phyloP scores from a whole-genome alignment of 2,329 filamentous ascomycete genomes.

The Fusarium keratoplasticum region DNA sequence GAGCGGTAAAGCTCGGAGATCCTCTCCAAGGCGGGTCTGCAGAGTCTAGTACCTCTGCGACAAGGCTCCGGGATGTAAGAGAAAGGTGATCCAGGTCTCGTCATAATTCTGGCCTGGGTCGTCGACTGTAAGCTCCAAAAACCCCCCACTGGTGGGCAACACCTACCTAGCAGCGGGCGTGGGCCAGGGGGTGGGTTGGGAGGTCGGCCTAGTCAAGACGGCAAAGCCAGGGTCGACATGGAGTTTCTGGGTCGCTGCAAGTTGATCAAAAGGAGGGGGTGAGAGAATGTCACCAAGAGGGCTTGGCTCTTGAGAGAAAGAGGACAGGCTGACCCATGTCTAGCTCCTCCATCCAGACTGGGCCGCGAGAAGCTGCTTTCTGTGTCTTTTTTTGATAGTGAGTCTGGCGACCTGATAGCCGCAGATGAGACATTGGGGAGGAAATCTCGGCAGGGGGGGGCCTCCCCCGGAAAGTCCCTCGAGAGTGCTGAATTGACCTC shows the following conservation, averaged over 20 bases:
- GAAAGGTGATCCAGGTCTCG: slow-evolving; percentile 44
- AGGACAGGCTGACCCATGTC: slow-evolving; percentile 38
- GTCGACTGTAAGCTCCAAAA: slow-evolving; percentile 35
- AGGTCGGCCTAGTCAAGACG: slow-evolving; percentile 32
- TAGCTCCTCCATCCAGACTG: slow-evolving; percentile 31
- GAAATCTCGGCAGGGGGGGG: slow-evolving; percentile 26
- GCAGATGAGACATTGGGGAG: slow-evolving; percentile 40
- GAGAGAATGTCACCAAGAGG: slow-evolving; percentile 34
- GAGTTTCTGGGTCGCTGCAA: slow-evolving; percentile 37
- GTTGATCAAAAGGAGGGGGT: slow-evolving; percentile 44
- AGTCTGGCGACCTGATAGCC: slow-evolving; percentile 28
- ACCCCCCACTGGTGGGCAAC: slow-evolving; percentile 34
- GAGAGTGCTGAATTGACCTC: slow-evolving; percentile 22
- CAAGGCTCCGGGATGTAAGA: slow-evolving; percentile 41
- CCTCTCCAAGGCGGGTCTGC: slow-evolving; percentile 41
- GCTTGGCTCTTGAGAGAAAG: slow-evolving; percentile 31
- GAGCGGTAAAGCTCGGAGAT: slow-evolving; percentile 47
- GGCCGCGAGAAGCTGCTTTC: slow-evolving; percentile 30
- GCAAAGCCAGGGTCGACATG: slow-evolving; percentile 37
- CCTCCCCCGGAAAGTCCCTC: slow-evolving; percentile 16
- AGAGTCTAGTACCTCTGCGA: slow-evolving; percentile 39
- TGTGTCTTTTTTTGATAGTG: slow-evolving; percentile 36
- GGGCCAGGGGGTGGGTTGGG: slow-evolving; percentile 30
- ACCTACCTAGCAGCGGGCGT: slow-evolving; percentile 14
- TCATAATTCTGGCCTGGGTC: slow-evolving; percentile 39